These are phyloP conservation scores for Fagus crenata DNA, from an alignment of 306 rosid genomes.

Conservation along the genomic window DNA sequence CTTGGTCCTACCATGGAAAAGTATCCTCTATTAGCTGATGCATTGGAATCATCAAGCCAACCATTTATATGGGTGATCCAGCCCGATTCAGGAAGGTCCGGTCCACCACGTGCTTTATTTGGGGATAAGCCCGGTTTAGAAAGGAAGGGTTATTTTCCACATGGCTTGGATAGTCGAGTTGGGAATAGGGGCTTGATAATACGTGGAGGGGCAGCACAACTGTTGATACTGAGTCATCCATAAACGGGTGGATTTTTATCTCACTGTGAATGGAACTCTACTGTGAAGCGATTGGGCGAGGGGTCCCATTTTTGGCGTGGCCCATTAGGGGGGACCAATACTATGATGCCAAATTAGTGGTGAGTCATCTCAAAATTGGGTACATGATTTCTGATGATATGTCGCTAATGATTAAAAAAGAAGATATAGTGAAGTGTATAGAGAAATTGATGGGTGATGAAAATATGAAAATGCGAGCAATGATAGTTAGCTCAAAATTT, in stretches of 20 bases:
- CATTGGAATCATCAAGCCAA: conserved; percentile 36
- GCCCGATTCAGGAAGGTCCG: conserved; percentile 39
- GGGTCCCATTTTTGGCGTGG: conserved; percentile 66
- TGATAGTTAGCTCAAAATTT: conserved; percentile 34
- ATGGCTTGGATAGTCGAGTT: conserved; percentile 38
- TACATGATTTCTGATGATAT: conserved; percentile 37
- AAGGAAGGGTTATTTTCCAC: conserved; percentile 39
- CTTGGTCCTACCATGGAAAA: conserved; percentile 56
- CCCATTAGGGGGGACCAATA: conserved; percentile 67
- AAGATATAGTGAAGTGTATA: conserved; percentile 46
- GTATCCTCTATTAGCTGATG: too few relatives aligned
- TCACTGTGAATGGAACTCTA: conserved; percentile 77
- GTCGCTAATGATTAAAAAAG: conserved; percentile 31
- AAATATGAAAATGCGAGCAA: conserved; percentile 37
- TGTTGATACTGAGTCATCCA: conserved; percentile 65
- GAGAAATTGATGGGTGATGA: conserved; percentile 43
- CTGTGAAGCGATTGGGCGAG: conserved; percentile 57
- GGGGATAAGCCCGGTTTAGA: neutral
- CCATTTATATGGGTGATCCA: conserved; percentile 65
- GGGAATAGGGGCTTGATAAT: conserved; percentile 62
- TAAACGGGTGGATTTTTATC: conserved; percentile 74
- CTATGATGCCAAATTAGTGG: conserved; percentile 48
- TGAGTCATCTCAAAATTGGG: conserved; percentile 48
- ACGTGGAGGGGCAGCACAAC: conserved; percentile 74
- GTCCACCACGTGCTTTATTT: conserved; percentile 5